These are phyloP conservation scores for Microascus cirrosus DNA, from an alignment of 2,329 filamentous ascomycete species.

Conservation along the genomic window DNA sequence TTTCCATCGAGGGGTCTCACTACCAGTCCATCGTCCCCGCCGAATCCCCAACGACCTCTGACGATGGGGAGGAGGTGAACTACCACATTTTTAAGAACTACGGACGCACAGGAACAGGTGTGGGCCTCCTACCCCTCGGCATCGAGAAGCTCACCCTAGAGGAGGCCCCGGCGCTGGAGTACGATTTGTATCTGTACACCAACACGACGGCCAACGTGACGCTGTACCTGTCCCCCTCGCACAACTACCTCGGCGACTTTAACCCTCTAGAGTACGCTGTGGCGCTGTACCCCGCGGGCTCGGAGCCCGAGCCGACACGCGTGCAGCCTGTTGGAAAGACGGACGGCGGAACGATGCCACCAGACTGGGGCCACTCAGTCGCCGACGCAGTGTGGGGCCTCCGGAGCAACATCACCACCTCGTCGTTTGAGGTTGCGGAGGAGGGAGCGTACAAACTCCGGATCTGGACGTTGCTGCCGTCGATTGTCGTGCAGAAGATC, in stretches of 20 bases:
- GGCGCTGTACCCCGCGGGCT: slow-evolving; percentile 27
- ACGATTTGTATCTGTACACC: slow-evolving; percentile 51
- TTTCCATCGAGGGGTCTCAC: slow-evolving; percentile 43
- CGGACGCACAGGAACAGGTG: slow-evolving; percentile 46
- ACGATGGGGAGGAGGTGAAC: slow-evolving; percentile 16
- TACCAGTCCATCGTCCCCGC: slow-evolving; percentile 28
- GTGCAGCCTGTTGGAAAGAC: slow-evolving; percentile 29
- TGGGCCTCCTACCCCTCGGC: slow-evolving; percentile 42
- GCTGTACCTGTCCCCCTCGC: slow-evolving; percentile 38
- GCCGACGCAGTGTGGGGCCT: slow-evolving; percentile 35
- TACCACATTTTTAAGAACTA: slow-evolving; percentile 43
- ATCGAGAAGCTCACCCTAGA: slow-evolving; percentile 35
- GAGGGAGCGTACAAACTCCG: slow-evolving; percentile 36
- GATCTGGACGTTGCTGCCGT: slow-evolving; percentile 39
- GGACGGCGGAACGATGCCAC: slow-evolving; percentile 27
- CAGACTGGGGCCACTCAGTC: slow-evolving; percentile 29
- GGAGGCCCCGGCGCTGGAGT: slow-evolving; percentile 44
- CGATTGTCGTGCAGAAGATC: slow-evolving; percentile 44
- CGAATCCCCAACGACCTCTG: slow-evolving; percentile 7
- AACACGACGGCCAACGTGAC: slow-evolving; percentile 29
- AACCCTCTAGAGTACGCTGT: slow-evolving; percentile 40
- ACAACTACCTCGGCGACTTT: slow-evolving; percentile 39
- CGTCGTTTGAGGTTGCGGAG: slow-evolving; percentile 24
- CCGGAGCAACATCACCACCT: slow-evolving; percentile 30
- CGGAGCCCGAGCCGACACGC: slow-evolving; percentile 18